Conservation (phyloP, 2,329 filamentous ascomycete species). For the Penicillium sp. region DNA sequence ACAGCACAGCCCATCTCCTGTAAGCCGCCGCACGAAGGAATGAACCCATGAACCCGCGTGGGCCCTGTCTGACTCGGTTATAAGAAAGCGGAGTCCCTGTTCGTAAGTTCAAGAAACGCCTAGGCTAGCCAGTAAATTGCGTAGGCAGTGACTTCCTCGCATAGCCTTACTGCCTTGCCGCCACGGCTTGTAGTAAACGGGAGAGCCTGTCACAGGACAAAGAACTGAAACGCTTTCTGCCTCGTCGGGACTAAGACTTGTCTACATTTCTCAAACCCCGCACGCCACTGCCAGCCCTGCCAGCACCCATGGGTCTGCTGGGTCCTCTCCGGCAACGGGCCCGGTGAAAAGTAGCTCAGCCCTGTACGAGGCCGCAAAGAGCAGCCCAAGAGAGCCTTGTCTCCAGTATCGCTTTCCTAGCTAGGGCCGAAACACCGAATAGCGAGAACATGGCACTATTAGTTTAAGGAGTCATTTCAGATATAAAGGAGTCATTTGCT, state of each 20-base stretch:
- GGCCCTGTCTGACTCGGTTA: not conserved
- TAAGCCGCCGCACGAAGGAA: not conserved
- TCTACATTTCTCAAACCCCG: not conserved
- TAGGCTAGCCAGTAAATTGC: not conserved
- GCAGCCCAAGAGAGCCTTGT: not conserved
- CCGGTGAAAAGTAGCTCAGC: not conserved
- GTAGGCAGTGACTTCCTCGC: not conserved
- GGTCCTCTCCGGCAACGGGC: not conserved
- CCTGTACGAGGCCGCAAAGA: not conserved
- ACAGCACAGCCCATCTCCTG: not conserved
- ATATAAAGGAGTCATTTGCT: not conserved
- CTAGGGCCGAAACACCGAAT: not conserved
- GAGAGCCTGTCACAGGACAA: not conserved
- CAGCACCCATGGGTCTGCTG: not conserved
- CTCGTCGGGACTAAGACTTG: not conserved
- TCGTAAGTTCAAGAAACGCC: not conserved
- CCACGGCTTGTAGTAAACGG: not conserved
- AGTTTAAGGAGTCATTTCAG: not conserved
- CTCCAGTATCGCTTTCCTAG: not conserved
- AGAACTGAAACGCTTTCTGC: not conserved
- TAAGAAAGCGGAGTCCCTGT: not conserved
- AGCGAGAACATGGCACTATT: not conserved
- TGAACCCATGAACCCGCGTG: not conserved
- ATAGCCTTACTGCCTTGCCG: not conserved
- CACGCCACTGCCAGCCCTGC: not conserved